Base-by-base conservation (phyloP, 1,139 yeast species). In the Pichia sp. region DNA sequence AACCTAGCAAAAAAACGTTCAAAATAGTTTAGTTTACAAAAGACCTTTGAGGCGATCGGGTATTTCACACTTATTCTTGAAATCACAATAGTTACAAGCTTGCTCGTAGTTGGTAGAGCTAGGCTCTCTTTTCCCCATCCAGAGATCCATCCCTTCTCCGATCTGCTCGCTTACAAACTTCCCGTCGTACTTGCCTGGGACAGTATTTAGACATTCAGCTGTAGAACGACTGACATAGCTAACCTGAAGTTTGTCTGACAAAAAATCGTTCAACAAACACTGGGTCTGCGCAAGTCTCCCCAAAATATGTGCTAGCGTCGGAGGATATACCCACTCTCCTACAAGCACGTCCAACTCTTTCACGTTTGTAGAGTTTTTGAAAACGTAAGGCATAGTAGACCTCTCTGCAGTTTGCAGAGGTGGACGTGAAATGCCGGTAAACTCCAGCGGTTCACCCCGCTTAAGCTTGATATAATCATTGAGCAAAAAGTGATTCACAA, bases 301-400 rank as follows among this genome's bases (percentile, higher is more conserved):
- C 1, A 86, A 80, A 56, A 85, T 74, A 60, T 80, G 80, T 52
- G 82, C 67, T 43, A 83, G 64, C 0, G 90, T 84, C 16, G 82
- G 74, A 1, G 87, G 82, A 2, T 55, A 69, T 50, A 68, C 63
- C 90, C 90, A 85, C 1, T 61, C 54, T 3, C 61, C 65, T 16
- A 41, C 23, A 5, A 59, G 45, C 2, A 38, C 34, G 29, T 54
- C 47, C 74, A 64, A 5, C 43, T 44, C 23, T 47, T 51, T 42
- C 49, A 49, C 34, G 52, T 59, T 43, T 5, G 47, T 34, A 55
- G 62, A 26, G 57, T 55, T 41, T 16, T 36, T 8, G 49, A 38
- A 48, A 29, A 47, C 30, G 52, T 45, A 29, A 46, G 49, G 38
- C 4, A 10, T 43, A 15, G 10, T 30, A 15, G 8, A n/a, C 7